Base-by-base conservation (phyloP, 176 grass and related monocot genomes). In the Bothriochloa decipiens region DNA sequence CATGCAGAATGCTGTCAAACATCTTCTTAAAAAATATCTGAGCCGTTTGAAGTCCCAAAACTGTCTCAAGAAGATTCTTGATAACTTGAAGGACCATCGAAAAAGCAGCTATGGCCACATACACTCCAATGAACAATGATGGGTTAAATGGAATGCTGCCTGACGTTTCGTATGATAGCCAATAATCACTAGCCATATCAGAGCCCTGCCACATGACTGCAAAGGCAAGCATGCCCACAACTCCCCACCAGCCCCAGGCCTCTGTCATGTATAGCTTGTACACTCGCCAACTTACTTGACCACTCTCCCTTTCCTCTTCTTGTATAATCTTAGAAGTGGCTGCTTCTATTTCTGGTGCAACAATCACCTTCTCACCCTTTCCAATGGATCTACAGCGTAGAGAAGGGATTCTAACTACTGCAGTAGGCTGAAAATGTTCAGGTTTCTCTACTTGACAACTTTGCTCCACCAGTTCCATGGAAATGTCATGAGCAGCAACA, bases 221-320 rank as follows among this genome's bases (percentile, higher is more conserved):
- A 0, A 98, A 77, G 14, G 36, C 67, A 78, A 90, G 47, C 80
- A 90, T 86, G 14, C 33, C 79, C 25, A 86, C 36, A 61, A 74
- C n/a, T 0, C 92, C 95, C 91, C 92, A 93, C 96, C 96, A 98
- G 23, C 96, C 96, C 93, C 96, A 98, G 37, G 91, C 96, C 80
- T 95, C 58, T 77, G 96, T 95, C 62, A 95, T 81, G 50, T 98
- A 98, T 43, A 88, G 15, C 85, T 92, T 92, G 81, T 98, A 95
- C 39, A 98, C 77, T 37, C 68, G 81, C 71, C 87, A 92, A 68
- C 87, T 95, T 82, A 98, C 89, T 85, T 95, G 96, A 27, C 96
- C 96, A 80, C 89, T 91, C 76, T 86, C 95, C 72, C 95, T 90
- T 82, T 98, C 80, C 80, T 98, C 96, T 86, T 98, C 96, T 72